These are phyloP conservation scores for Pichia sp. DNA, from an alignment of 1,139 yeast species.

Conservation along the genomic window DNA sequence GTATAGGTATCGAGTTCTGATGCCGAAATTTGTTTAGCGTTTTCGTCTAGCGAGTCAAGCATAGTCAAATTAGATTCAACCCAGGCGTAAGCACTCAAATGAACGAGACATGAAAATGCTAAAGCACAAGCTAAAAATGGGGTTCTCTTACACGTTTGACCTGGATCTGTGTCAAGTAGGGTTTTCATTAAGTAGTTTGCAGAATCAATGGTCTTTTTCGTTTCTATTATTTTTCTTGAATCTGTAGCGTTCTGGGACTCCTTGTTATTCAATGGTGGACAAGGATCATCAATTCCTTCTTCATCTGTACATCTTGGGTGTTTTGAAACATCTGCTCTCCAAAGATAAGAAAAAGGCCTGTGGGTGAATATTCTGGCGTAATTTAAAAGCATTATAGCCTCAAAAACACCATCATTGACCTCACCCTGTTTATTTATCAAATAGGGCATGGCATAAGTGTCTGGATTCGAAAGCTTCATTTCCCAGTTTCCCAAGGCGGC, in stretches of 20 bases:
- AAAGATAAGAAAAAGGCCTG: constrained; percentile 46
- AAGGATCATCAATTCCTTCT: constrained; percentile 23
- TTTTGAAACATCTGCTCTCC: constrained; percentile 45
- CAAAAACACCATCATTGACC: constrained; percentile 50
- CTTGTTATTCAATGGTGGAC: constrained; percentile 27
- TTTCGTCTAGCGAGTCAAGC: constrained; percentile 15
- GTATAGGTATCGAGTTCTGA: constrained; percentile 41
- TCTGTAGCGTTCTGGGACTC: constrained; percentile 28
- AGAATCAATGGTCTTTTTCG: constrained; percentile 48
- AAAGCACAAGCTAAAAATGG: constrained; percentile 49
- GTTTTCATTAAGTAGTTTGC: constrained; percentile 45
- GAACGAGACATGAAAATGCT: constrained; percentile 47
- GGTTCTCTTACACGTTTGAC: constrained; percentile 39
- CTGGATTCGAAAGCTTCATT: constrained; percentile 42
- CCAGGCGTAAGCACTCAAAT: constrained; percentile 49
- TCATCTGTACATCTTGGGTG: constrained; percentile 38
- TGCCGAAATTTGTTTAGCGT: constrained; percentile 20
- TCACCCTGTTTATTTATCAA: constrained; percentile 38
- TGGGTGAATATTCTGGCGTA: constrained; percentile 50
- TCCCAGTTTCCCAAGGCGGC: constrained; percentile 49
- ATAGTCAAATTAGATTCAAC: constrained; percentile 32
- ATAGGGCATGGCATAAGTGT: constrained; percentile 39
- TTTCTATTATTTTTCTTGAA: constrained; percentile 44
- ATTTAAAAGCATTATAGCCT: constrained; percentile 41
- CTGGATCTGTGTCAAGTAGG: constrained; percentile 43